Evolutionary conservation across 768 basidiomycete genomes (phyloP).

Genomic region (Grammothele lineata): DNA sequence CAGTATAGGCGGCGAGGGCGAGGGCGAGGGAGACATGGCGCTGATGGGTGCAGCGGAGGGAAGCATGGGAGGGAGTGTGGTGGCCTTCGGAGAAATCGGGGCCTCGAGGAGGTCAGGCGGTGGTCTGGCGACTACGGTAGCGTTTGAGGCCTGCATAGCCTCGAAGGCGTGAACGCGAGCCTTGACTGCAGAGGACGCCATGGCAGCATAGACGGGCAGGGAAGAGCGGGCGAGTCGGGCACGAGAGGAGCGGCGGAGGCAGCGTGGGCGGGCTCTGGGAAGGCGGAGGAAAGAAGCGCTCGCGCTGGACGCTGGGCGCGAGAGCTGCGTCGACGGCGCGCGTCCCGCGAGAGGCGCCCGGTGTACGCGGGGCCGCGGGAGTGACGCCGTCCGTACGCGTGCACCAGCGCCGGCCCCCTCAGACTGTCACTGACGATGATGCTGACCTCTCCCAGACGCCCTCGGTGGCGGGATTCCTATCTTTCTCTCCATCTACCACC

Average conservation of each 20-base stretch:
- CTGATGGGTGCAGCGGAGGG: constrained; percentile 28
- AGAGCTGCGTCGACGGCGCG: too few relatives aligned
- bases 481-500: background rate
- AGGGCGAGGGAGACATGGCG: constrained; percentile 17
- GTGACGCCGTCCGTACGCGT: too few relatives aligned
- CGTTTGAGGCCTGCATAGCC: constrained; percentile 32
- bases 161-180: constrained; percentile 66
- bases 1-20: constrained; percentile 22
- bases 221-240: background rate
- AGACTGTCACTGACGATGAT: too few relatives aligned
- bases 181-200: constrained; percentile 33
- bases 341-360: too few relatives aligned
- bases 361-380: too few relatives aligned
- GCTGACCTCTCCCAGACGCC: too few relatives aligned
- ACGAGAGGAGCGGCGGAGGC: background rate
- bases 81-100: constrained; percentile 46
- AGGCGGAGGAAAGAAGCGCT: too few relatives aligned
- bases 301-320: too few relatives aligned
- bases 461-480: background rate
- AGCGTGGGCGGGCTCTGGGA: too few relatives aligned
- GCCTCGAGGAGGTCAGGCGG: constrained; percentile 39
- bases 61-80: constrained; percentile 37
- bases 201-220: background rate
- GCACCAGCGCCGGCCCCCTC: too few relatives aligned
- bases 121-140: constrained; percentile 20